Conservation (phyloP, 768 basidiomycete genomes). For the Leccinellum rugosiceps region DNA sequence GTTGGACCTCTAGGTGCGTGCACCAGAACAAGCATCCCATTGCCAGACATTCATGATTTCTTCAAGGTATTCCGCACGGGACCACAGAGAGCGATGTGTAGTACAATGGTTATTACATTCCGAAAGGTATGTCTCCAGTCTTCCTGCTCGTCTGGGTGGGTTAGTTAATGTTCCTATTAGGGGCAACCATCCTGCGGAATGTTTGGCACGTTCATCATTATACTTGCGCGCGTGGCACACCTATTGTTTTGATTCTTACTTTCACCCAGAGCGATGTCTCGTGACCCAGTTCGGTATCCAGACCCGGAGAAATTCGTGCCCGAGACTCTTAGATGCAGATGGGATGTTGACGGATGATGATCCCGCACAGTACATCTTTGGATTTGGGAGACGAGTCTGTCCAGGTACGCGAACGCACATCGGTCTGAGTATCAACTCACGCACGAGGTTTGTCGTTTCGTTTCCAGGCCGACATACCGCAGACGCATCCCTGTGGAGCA, state of each 20-base stretch:
- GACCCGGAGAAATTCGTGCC: not conserved
- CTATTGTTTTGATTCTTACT: not conserved
- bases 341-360: not conserved
- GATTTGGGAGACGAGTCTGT: not conserved
- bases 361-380: not conserved
- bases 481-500: not conserved
- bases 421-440: not conserved
- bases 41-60: not conserved
- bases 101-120: constrained; percentile 48
- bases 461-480: not conserved
- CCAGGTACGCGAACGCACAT: not conserved
- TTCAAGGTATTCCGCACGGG: constrained; percentile 19
- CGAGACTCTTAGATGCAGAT: not conserved
- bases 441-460: not conserved
- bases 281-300: not conserved
- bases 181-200: not conserved
- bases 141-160: not conserved
- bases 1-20: not conserved
- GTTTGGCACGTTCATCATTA: not conserved
- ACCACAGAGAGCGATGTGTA: constrained; percentile 36
- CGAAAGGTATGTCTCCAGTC: constrained; percentile 33
- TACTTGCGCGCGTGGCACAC: accelerated
- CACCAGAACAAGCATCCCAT: not conserved
- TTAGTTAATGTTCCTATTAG: not conserved
- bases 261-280: not conserved